Base-by-base conservation (phyloP, 2,329 filamentous ascomycete genomes). In the Ophiostoma quercus region DNA sequence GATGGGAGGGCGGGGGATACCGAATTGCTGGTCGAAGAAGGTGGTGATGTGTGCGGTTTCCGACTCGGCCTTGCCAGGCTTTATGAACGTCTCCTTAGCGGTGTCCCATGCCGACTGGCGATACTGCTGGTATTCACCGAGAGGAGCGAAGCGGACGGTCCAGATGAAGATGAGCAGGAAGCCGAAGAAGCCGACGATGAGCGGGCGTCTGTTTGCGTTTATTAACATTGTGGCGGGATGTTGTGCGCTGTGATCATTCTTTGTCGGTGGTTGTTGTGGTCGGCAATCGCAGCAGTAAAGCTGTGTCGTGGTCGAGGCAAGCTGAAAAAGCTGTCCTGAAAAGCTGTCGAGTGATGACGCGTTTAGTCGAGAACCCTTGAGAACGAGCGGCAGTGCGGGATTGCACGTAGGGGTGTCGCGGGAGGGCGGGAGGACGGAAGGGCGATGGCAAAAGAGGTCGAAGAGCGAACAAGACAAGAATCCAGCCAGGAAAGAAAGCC, bases 1-100 rank as follows among this genome's bases (percentile, higher is more conserved):
- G 7, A 68, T 8, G 2, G 67, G 2, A 37, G 66, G 66, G 7
- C 75, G 72, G 22, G 68, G 65, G 16, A 69, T 67, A 67, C 66
- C 70, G 3, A 79, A 79, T 22, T 75, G 75, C 71, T 79, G 77
- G 11, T 77, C 75, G 67, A 77, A 78, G 71, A 77, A 79, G 29
- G 57, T 6, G 41, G 29, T 43, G 43, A 11, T 25, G 51, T 16
- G 5, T 19, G 29, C 60, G 37, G 51, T 39, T 57, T 57, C 51
- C 16, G 29, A 32, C 41, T n/a, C 39, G 67, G 22, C 41, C 57
- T 12, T 25, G 57, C 51, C 67, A 34, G 43, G n/a, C 19, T 37
- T 51, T 62, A 11, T 8, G 47, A 70, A 51, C n/a, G 69, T 66
- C 12, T 70, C 66, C 68, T 74, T 74, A 54, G 73, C 73, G n/a